Evolutionary conservation across 768 basidiomycete genomes (phyloP).

Genomic region (Russula emetica): DNA sequence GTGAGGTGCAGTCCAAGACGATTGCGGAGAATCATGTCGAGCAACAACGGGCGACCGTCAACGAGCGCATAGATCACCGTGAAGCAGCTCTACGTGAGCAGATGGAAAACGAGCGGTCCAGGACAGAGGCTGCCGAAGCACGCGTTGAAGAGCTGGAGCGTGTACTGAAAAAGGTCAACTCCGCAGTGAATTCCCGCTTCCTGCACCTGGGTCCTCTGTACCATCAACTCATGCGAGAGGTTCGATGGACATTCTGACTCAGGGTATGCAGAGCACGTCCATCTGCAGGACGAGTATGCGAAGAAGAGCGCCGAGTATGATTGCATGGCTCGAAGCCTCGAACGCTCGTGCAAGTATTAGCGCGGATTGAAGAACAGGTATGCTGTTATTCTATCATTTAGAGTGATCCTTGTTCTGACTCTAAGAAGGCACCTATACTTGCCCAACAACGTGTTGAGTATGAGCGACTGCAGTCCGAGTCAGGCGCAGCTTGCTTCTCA

Average conservation of each 20-base stretch:
- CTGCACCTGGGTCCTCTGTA: constrained; percentile 39
- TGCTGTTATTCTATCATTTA: no score
- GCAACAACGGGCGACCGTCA: constrained; percentile 71
- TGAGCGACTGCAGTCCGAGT: no score
- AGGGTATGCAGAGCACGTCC: constrained; percentile 77
- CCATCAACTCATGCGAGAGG: constrained; percentile 47
- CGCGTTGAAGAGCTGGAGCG: constrained; percentile 65
- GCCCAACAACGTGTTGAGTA: no score
- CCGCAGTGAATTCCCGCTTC: constrained; percentile 63
- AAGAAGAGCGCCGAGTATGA: constrained; percentile 78
- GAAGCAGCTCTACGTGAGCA: constrained; percentile 67
- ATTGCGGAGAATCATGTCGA: constrained; percentile 84
- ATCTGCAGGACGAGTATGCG: constrained; percentile 76
- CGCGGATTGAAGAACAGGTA: constrained; percentile 89
- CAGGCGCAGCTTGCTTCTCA: constrained; percentile 73
- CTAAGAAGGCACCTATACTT: no score
- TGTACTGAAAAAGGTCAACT: constrained; percentile 64
- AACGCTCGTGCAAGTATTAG: constrained; percentile 71
- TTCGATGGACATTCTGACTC: constrained; percentile 45
- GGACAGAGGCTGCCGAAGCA: constrained; percentile 68
- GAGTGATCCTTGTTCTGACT: no score
- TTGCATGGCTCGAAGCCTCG: constrained; percentile 82
- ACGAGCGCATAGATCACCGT: constrained; percentile 61
- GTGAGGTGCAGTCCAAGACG: constrained; percentile 79
- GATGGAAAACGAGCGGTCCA: constrained; percentile 63